Conservation (phyloP, 148 eudicot species). For the Cornus kousa region DNA sequence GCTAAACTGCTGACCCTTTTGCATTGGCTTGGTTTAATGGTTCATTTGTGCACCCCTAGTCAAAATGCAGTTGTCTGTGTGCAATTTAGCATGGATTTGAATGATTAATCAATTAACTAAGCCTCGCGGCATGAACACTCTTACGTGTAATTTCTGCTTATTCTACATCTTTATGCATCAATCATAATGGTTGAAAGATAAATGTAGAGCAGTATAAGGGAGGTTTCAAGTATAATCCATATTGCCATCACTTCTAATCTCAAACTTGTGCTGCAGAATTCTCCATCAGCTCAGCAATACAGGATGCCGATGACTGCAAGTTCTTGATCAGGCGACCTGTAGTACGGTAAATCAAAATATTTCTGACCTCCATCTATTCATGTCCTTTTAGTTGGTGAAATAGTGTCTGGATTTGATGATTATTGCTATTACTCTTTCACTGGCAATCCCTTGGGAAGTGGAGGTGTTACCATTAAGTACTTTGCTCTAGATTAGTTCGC, state of each 20-base stretch:
- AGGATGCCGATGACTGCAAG: slow-evolving; percentile 15
- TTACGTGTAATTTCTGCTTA: neutral
- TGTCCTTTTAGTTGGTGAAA: neutral
- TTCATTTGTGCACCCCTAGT: neutral
- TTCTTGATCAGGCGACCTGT: slow-evolving; percentile 10
- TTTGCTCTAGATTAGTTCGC: neutral
- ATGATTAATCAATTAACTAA: too few relatives aligned
- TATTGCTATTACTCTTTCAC: neutral
- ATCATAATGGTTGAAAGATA: neutral
- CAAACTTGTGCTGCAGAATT: slow-evolving; percentile 28
- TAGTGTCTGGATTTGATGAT: neutral
- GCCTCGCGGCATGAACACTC: neutral
- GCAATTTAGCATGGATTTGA: neutral
- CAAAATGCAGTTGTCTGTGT: neutral
- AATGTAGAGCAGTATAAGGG: neutral
- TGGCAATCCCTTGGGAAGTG: neutral
- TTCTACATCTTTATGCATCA: neutral
- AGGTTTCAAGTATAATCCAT: neutral
- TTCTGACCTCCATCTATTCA: neutral
- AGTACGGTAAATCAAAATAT: slow-evolving; percentile 28
- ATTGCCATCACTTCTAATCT: neutral
- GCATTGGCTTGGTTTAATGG: too few relatives aligned
- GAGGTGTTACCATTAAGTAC: neutral
- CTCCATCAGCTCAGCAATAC: slow-evolving; percentile 11
- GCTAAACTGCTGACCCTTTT: too few relatives aligned